These are phyloP conservation scores for Termitomyces titanicus DNA, from an alignment of 768 basidiomycete genomes.

Conservation along the genomic window DNA sequence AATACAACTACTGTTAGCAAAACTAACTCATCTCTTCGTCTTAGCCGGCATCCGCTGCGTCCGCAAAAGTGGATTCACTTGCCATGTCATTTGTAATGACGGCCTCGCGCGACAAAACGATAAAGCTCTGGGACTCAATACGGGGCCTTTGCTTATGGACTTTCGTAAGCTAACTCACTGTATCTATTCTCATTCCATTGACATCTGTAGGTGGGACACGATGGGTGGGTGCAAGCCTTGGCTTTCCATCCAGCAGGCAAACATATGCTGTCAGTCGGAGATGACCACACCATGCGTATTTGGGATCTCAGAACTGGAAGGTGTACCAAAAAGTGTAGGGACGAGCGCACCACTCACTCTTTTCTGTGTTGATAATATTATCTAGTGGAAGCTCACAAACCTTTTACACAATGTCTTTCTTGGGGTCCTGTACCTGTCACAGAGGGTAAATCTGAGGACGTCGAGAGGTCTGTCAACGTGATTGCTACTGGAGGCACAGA, in stretches of 20 bases:
- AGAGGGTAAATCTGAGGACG: conserved; percentile 13
- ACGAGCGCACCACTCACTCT: conserved; percentile 24
- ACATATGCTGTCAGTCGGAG: conserved; percentile 53
- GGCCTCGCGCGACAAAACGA: conserved; percentile 69
- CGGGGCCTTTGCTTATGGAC: conserved; percentile 62
- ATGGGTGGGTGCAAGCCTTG: conserved; percentile 70
- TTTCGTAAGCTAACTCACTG: conserved; percentile 34
- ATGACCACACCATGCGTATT: conserved; percentile 48
- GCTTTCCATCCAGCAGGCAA: conserved; percentile 75
- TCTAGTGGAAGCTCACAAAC: conserved; percentile 11
- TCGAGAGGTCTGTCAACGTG: conserved; percentile 14
- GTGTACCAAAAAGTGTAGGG: conserved; percentile 64
- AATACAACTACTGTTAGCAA: neutral
- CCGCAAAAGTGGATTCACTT: conserved; percentile 2
- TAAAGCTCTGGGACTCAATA: conserved; percentile 70
- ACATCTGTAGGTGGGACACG: conserved; percentile 40
- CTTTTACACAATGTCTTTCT: conserved; percentile 11
- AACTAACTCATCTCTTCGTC: neutral
- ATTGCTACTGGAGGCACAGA: conserved; percentile 20
- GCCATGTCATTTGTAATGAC: conserved; percentile 52
- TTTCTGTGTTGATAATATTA: neutral
- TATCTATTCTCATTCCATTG: neutral
- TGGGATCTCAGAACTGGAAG: conserved; percentile 70
- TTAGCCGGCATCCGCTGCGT: conserved; percentile 5
- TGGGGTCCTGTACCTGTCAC: conserved; percentile 6